Conservation (phyloP, 495 filamentous ascomycete species). For the Aspergillus homomorphus region DNA sequence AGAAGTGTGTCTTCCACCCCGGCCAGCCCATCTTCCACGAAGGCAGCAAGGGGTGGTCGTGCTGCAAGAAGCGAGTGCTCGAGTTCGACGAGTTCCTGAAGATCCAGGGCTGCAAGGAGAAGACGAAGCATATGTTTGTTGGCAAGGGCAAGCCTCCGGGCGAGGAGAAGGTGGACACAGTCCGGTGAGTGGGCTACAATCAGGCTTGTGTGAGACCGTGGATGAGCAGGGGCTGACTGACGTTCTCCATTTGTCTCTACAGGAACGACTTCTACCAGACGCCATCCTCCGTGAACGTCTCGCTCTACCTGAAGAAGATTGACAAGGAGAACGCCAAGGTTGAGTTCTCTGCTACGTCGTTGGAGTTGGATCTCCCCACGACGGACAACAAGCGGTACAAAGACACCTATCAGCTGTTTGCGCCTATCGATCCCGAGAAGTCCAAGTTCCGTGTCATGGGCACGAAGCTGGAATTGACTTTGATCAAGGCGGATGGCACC, state of each 20-base stretch:
- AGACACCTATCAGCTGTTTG: slow-evolving; percentile 72
- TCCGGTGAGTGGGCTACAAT: slow-evolving; percentile 56
- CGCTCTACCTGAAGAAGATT: slow-evolving; percentile 96
- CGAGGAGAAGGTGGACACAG: slow-evolving; percentile 58
- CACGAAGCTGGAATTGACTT: slow-evolving; percentile 88
- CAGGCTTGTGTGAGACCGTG: not conserved
- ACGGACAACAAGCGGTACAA: slow-evolving; percentile 81
- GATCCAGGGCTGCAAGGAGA: slow-evolving; percentile 84
- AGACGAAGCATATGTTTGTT: slow-evolving; percentile 78
- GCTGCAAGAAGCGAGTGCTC: slow-evolving; percentile 91
- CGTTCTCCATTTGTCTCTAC: not conserved
- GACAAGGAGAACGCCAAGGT: slow-evolving; percentile 74
- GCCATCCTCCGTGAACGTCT: slow-evolving; percentile 75
- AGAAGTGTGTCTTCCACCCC: slow-evolving; percentile 82
- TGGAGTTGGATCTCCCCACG: slow-evolving; percentile 79
- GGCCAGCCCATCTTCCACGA: slow-evolving; percentile 92
- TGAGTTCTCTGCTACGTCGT: slow-evolving; percentile 54
- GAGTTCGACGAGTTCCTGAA: slow-evolving; percentile 99
- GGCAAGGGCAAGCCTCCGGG: slow-evolving; percentile 66
- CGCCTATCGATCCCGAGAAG: slow-evolving; percentile 65
- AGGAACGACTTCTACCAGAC: slow-evolving; percentile 98
- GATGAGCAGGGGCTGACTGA: not conserved
- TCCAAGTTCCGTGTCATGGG: slow-evolving; percentile 82
- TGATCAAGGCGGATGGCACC: slow-evolving; percentile 76
- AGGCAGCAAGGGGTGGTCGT: slow-evolving; percentile 94